Percentiles rank a stretch among this genome's conserved stretches.
Conservation (phyloP, 2,329 filamentous ascomycete species). For the Thielaviopsis cerberus region DNA sequence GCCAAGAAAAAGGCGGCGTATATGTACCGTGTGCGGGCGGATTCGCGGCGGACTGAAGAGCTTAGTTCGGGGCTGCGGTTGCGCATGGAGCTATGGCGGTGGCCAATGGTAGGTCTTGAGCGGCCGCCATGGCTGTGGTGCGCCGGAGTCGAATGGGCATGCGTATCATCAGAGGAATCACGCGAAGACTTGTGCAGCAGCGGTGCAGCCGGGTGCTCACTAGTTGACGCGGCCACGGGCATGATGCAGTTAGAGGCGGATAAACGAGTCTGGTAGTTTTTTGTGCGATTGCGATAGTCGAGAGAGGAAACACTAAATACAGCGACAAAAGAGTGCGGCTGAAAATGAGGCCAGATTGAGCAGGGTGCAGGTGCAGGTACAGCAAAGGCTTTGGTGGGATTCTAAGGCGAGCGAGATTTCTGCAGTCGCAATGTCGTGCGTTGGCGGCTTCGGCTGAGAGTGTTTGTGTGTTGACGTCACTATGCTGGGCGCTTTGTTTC, state of each 20-base stretch:
- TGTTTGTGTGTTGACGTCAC: not conserved
- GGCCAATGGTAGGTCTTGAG: not conserved
- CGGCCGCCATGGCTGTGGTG: not conserved
- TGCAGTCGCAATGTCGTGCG: not conserved
- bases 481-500: not conserved
- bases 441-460: not conserved
- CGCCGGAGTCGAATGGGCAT: not conserved
- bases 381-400: not conserved
- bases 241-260: not conserved
- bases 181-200: constrained; percentile 3
- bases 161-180: not conserved
- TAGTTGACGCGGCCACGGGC: not conserved
- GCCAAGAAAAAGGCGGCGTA: constrained; percentile 71
- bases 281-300: not conserved
- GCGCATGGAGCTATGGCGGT: constrained; percentile 44
- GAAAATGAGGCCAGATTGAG: not conserved
- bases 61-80: constrained; percentile 45
- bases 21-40: constrained; percentile 63
- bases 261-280: not conserved
- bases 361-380: not conserved
- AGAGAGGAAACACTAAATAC: not conserved
- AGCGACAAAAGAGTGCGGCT: not conserved
- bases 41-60: constrained; percentile 23
- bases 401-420: not conserved
- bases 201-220: constrained; percentile 9